Conservation (phyloP, 495 filamentous ascomycete species). For the Astrocystis sublimbata region DNA sequence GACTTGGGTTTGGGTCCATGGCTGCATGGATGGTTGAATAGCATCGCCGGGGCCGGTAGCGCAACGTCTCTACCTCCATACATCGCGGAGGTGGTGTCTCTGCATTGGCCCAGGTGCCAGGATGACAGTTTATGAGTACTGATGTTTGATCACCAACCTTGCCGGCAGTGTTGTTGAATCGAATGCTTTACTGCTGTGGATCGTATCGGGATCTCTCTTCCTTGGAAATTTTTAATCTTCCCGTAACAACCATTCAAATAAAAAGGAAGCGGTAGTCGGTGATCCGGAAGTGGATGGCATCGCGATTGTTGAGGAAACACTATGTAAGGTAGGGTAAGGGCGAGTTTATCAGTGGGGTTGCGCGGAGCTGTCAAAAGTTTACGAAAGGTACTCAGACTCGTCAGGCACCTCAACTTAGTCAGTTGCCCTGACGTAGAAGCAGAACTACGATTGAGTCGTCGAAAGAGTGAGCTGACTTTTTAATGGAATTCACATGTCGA, state of each 20-base stretch:
- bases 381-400: neutral
- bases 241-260: neutral
- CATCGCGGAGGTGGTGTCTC: too few relatives aligned
- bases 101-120: too few relatives aligned
- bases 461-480: neutral
- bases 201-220: too few relatives aligned
- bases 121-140: neutral
- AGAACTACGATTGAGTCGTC: neutral
- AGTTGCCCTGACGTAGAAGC: neutral
- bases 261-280: neutral
- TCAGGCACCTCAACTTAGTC: neutral
- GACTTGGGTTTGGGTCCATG: too few relatives aligned
- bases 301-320: neutral
- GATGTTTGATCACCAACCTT: neutral
- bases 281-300: neutral
- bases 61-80: too few relatives aligned
- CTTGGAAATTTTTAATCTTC: too few relatives aligned
- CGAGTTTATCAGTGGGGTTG: constrained; percentile 1
- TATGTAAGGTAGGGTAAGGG: too few relatives aligned
- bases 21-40: too few relatives aligned
- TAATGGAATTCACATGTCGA: neutral
- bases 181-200: neutral
- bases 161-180: neutral
- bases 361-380: neutral
- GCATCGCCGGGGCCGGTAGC: too few relatives aligned